Evolutionary conservation across 257 asterid genomes (phyloP).

Genomic region (Nicotiana paniculata): DNA sequence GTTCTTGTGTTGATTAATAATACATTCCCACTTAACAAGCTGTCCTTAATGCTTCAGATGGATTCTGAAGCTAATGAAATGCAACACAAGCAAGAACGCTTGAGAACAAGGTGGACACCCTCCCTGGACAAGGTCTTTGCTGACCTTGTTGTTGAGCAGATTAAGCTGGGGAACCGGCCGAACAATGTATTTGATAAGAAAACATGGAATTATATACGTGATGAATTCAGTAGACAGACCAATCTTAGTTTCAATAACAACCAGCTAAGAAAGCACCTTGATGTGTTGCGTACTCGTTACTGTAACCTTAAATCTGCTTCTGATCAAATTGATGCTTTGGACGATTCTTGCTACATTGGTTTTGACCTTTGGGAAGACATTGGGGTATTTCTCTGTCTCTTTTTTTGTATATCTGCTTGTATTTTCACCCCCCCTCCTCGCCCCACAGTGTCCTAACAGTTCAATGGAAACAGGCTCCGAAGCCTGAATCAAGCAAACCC

Average conservation of each 20-base stretch:
- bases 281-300: constrained; percentile 82
- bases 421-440: neutral
- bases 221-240: constrained; percentile 66
- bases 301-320: constrained; percentile 55
- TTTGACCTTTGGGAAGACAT: constrained; percentile 95
- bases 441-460: neutral
- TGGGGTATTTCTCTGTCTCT: constrained; percentile 39
- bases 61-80: constrained; percentile 55
- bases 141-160: constrained; percentile 78
- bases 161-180: constrained; percentile 68
- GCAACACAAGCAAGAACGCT: constrained; percentile 78
- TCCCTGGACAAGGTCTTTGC: constrained; percentile 76
- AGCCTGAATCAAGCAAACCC: constrained; percentile 63
- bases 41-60: constrained; percentile 41
- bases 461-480: constrained; percentile 46
- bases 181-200: constrained; percentile 90
- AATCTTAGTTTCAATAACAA: constrained; percentile 77
- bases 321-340: constrained; percentile 48
- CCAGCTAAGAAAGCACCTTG: constrained; percentile 88
- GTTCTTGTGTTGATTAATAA: neutral
- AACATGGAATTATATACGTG: constrained; percentile 82
- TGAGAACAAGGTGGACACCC: constrained; percentile 91
- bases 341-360: constrained; percentile 66
- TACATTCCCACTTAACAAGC: neutral
- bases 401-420: constrained; percentile 8